Evolutionary conservation across 2,329 filamentous ascomycete genomes (phyloP).

Genomic region (Pseudogymnoascus sp.): DNA sequence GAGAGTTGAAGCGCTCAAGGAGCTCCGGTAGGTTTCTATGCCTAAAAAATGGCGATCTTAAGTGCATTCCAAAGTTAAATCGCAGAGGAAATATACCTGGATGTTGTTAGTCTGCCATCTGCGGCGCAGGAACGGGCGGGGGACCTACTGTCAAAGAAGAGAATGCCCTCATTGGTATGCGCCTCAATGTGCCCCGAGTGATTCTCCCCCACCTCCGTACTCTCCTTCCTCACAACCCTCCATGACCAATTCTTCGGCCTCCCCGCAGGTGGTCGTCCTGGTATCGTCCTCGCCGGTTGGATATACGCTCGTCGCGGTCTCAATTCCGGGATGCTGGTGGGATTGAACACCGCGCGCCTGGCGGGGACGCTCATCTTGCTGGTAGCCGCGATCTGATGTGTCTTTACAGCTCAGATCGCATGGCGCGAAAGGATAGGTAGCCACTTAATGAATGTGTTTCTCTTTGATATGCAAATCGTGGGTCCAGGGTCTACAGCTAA

Average conservation of each 20-base stretch:
- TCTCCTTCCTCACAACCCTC: conserved; percentile 33
- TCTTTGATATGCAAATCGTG: background rate
- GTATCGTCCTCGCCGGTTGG: conserved; percentile 13
- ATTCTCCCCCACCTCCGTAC: conserved; percentile 45
- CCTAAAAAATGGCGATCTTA: background rate
- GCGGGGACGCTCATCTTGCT: conserved; percentile 16
- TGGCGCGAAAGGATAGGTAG: background rate
- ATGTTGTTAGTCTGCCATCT: conserved; percentile 41
- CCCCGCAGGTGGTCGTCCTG: conserved; percentile 19
- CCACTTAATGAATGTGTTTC: background rate
- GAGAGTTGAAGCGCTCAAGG: conserved; percentile 43
- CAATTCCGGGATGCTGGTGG: conserved; percentile 28
- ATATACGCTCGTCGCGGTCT: conserved; percentile 22
- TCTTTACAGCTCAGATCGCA: conserved; percentile 1
- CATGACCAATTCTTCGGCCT: conserved; percentile 15
- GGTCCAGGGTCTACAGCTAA: background rate
- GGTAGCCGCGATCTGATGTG: background rate
- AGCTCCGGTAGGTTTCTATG: conserved; percentile 38
- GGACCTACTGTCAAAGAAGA: conserved; percentile 79
- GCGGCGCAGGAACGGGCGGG: background rate
- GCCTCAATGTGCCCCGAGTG: conserved; percentile 77
- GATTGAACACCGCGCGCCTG: conserved; percentile 27
- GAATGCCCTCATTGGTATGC: conserved; percentile 65
- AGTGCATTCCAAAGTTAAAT: conserved; percentile 23
- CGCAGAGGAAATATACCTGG: conserved; percentile 70